Evolutionary conservation across 495 filamentous ascomycete genomes (phyloP).

Genomic region (Aspergillus carlsbadensis): DNA sequence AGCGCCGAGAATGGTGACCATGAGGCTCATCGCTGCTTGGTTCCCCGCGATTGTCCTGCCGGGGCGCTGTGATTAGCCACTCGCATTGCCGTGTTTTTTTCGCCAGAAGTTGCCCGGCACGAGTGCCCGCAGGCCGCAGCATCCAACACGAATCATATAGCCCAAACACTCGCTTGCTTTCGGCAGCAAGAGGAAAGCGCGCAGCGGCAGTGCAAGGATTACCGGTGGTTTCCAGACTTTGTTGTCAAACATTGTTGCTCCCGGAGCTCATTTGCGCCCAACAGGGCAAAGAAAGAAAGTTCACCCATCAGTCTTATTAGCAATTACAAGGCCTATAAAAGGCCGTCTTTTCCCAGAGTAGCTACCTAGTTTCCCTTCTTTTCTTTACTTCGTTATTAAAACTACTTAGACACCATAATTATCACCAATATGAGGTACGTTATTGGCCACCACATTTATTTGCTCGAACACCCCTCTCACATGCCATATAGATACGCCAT

Average conservation of each 20-base stretch:
- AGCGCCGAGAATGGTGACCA: background rate
- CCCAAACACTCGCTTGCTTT: background rate
- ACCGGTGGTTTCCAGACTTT: constrained; percentile 5
- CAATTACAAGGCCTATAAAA: too few relatives aligned
- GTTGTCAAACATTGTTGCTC: background rate
- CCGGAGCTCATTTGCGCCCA: background rate
- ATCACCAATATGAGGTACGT: constrained; percentile 14
- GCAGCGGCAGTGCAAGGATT: background rate
- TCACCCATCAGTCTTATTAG: too few relatives aligned
- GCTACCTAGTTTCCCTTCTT: too few relatives aligned
- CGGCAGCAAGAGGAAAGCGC: background rate
- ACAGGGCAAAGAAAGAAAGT: background rate
- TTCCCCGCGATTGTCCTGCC: background rate
- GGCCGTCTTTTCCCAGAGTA: too few relatives aligned
- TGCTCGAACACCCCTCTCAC: background rate
- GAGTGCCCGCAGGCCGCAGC: background rate
- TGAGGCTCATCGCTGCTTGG: constrained; percentile 6
- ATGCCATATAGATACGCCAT: constrained; percentile 28
- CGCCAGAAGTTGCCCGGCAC: background rate
- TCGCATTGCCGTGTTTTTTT: background rate
- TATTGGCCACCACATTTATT: background rate
- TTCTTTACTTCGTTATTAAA: too few relatives aligned
- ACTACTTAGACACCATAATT: background rate
- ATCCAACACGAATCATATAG: background rate
- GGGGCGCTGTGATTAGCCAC: background rate